Percentiles rank a stretch among this genome's conserved stretches.
phyloP scores from a whole-genome alignment of 805 yeast genomes.

The Candida nonsorbophila region DNA sequence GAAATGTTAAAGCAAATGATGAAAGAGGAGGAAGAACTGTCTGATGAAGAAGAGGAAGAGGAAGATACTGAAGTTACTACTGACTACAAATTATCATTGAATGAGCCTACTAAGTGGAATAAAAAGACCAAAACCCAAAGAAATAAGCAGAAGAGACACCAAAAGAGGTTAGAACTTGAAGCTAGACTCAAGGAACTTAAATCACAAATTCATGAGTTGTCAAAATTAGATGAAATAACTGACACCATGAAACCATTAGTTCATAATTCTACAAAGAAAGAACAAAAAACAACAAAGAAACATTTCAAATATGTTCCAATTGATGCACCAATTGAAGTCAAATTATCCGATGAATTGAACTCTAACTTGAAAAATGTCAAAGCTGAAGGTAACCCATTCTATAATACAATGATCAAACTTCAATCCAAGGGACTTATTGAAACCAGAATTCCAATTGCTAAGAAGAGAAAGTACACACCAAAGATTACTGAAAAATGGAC shows the following conservation, averaged over 20 bases:
- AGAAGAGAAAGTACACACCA: constrained; percentile 61
- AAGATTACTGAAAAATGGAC: constrained; percentile 91
- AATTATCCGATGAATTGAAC: constrained; percentile 81
- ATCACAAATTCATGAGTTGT: constrained; percentile 54
- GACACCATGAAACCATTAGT: constrained; percentile 10
- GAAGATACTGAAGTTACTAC: constrained; percentile 21
- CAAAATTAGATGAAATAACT: constrained; percentile 25
- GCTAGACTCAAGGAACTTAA: constrained; percentile 55
- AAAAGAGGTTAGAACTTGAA: constrained; percentile 54
- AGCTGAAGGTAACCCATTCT: constrained; percentile 85
- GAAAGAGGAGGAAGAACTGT: constrained; percentile 46
- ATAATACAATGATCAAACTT: constrained; percentile 74
- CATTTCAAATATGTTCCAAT: constrained; percentile 39
- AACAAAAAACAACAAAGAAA: constrained; percentile 18
- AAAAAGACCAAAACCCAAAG: constrained; percentile 76
- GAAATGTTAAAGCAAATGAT: constrained; percentile 62
- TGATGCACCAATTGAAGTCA: constrained; percentile 58
- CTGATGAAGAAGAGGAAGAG: constrained; percentile 33
- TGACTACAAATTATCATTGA: constrained; percentile 54
- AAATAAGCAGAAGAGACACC: constrained; percentile 61
- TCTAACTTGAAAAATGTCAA: constrained; percentile 78
- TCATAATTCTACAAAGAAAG: constrained; percentile 13
- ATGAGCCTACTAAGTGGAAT: constrained; percentile 61
- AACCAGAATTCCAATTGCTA: constrained; percentile 66
- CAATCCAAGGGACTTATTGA: constrained; percentile 88